Evolutionary conservation across 2,329 filamentous ascomycete genomes (phyloP), one percentile per base, ranked within the genome.

Genomic region (Diaporthe helianthi): DNA sequence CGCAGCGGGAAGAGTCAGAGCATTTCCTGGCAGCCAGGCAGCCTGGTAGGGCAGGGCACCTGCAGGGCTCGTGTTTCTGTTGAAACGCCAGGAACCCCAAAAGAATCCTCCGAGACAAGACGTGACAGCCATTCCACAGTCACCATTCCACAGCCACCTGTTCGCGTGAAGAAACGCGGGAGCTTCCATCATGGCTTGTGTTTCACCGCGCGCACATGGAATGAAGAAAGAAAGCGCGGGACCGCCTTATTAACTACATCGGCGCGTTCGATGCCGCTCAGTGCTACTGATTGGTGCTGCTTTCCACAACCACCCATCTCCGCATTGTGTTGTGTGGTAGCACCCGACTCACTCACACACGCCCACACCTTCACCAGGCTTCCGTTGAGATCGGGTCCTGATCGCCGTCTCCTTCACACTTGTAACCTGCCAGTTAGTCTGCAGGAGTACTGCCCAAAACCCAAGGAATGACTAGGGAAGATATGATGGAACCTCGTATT

Each of bases 81-180:
- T 29, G 41, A 63, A 49, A 24, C 41, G 17, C 55, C 26, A 33
- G 24, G 54, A 63, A 49, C 41, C 26, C 41, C 26, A 47, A n/a
- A n/a, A 26, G 54, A 63, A 49, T 49, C 26, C 44, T 49, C 58
- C 58, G 58, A 63, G 58, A 63, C 58, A 36, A 63, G 58, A 63
- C 58, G 58, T 63, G 58, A 63, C 58, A 63, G 58, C 58, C 41
- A n/a, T n/a, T n/a, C n/a, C n/a, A n/a, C n/a, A n/a, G n/a, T n/a
- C n/a, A 47, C 58, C 58, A 49, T 63, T 63, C 58, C 58, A 63
- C 44, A 49, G 44, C 44, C 44, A 63, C 58, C 58, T 49, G n/a
- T 49, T 46, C 41, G 58, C 44, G 58, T 29, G 44, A 36, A 29
- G 58, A 47, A 61, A 61, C 26, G 38, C 55, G 55, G 55, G 38